Evolutionary conservation across 2,329 filamentous ascomycete genomes (phyloP).

Genomic region (Trichophyton verrucosum): DNA sequence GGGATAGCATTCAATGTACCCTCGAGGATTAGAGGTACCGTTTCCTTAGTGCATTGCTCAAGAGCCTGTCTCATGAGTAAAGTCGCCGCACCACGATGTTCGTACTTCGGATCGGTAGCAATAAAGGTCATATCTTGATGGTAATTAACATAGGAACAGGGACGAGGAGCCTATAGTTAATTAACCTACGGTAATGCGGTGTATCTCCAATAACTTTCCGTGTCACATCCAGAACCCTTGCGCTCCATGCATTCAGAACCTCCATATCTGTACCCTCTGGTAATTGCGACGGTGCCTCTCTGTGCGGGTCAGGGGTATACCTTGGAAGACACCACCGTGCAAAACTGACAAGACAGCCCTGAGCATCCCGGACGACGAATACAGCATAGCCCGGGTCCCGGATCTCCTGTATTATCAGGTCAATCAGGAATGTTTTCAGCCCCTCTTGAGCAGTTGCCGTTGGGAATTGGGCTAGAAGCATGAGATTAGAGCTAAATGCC

Average conservation of each 20-base stretch:
- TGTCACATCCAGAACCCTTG: neutral
- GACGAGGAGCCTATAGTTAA: too few relatives aligned
- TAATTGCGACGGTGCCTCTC: neutral
- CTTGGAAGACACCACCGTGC: neutral
- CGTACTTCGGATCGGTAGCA: constrained; percentile 13
- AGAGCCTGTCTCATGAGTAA: constrained; percentile 14
- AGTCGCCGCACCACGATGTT: constrained; percentile 14
- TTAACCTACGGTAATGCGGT: neutral
- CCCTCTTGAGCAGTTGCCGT: constrained; percentile 14
- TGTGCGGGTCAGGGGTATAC: neutral
- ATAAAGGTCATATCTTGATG: constrained; percentile 14
- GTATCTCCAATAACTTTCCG: neutral
- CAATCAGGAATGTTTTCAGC: constrained; percentile 11
- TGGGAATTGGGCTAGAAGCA: constrained; percentile 19
- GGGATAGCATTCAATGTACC: constrained; percentile 9
- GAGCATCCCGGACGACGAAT: constrained; percentile 11
- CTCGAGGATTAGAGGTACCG: constrained; percentile 9
- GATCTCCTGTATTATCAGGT: constrained; percentile 15
- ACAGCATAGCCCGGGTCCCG: constrained; percentile 12
- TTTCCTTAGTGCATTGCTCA: constrained; percentile 9
- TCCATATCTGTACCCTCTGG: neutral
- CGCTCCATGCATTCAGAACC: neutral
- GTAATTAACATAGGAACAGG: neutral
- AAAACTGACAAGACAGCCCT: neutral
- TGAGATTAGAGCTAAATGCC: constrained; percentile 15